Evolutionary conservation across 2,329 filamentous ascomycete species (phyloP).

Genomic region (Stemphylium vesicarium): DNA sequence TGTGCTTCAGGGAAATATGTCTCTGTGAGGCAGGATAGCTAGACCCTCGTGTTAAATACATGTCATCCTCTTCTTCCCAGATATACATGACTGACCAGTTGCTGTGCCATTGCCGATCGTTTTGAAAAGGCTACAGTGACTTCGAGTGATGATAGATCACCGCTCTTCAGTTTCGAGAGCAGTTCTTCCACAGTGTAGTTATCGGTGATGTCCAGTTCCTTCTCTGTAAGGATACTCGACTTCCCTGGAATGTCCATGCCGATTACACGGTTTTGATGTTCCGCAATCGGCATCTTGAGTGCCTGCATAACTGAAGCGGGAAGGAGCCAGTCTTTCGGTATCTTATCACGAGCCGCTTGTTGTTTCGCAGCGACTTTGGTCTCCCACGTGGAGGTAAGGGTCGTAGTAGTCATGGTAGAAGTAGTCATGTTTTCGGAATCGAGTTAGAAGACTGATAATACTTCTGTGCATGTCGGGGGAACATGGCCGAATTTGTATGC

Average conservation of each 20-base stretch:
- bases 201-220: conserved; percentile 56
- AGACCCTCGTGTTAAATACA: background rate
- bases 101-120: conserved; percentile 58
- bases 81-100: conserved; percentile 49
- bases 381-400: conserved; percentile 1
- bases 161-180: conserved; percentile 41
- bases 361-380: conserved; percentile 1
- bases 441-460: background rate
- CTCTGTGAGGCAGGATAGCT: conserved; percentile 65
- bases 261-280: conserved; percentile 14
- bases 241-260: conserved; percentile 54
- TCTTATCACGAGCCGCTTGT: conserved; percentile 19
- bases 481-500: background rate
- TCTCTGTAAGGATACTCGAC: conserved; percentile 63
- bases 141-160: conserved; percentile 55
- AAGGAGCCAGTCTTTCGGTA: conserved; percentile 53
- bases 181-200: conserved; percentile 44
- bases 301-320: conserved; percentile 3
- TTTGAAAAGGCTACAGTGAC: conserved; percentile 60
- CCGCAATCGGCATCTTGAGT: conserved; percentile 1
- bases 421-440: background rate
- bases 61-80: background rate
- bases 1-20: conserved; percentile 60
- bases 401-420: background rate
- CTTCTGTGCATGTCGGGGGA: background rate